A percentile compares a stretch with the other conserved stretches of the same genome.
Evolutionary conservation across 176 grass and related monocot species (phyloP).

Genomic region (Oryza meyeriana): DNA sequence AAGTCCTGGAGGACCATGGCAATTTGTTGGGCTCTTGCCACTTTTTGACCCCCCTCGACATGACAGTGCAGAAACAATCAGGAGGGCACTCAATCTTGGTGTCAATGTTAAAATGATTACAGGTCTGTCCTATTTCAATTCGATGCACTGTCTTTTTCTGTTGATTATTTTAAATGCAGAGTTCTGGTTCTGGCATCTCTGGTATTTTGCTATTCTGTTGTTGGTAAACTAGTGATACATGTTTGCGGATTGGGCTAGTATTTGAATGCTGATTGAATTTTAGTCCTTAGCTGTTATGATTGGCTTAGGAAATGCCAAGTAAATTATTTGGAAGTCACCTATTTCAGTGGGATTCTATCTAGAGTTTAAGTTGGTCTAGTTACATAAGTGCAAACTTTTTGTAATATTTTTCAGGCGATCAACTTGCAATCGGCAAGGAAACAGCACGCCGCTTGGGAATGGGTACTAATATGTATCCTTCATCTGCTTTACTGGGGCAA

Average conservation of each 20-base stretch:
- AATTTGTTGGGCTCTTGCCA: conserved; percentile 81
- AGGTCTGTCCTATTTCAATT: conserved; percentile 34
- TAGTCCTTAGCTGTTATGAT: background rate
- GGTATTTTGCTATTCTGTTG: background rate
- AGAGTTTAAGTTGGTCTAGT: background rate
- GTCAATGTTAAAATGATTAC: conserved; percentile 98
- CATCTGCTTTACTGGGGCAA: conserved; percentile 82
- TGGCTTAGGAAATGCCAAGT: background rate
- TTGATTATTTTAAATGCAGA: background rate
- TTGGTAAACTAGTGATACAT: background rate
- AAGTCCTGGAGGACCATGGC: conserved; percentile 75
- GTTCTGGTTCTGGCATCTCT: background rate
- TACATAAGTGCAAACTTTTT: background rate
- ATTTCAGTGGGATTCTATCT: background rate
- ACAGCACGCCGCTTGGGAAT: conserved; percentile 84
- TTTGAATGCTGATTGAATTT: background rate
- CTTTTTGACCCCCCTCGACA: conserved; percentile 91
- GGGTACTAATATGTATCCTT: conserved; percentile 98
- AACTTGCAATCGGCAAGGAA: conserved; percentile 90
- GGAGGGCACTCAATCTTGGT: conserved; percentile 77
- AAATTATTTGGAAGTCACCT: background rate
- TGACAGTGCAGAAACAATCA: conserved; percentile 93
- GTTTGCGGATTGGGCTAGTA: background rate
- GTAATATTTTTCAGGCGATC: conserved; percentile 55
- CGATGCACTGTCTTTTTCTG: background rate